Percentiles rank a stretch among this genome's conserved stretches.
These are phyloP conservation scores for Juglanconis sp. DNA, from an alignment of 2,329 filamentous ascomycete species.

Conservation along the genomic window DNA sequence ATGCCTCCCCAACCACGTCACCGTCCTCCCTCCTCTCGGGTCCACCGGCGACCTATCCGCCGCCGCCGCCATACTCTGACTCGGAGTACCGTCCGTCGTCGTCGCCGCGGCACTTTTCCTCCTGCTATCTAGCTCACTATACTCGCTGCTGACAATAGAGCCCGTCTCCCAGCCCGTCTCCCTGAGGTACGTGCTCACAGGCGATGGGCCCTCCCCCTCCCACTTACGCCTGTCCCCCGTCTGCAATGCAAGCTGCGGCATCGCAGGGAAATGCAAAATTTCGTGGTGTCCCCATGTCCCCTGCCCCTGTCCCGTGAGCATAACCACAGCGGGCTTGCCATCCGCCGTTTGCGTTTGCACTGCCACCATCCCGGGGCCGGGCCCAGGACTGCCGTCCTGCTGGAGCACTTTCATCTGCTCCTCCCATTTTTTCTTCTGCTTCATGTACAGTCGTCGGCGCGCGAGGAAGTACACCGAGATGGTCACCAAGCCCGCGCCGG, in stretches of 20 bases:
- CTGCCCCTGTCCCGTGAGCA: background rate
- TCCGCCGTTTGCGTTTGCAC: background rate
- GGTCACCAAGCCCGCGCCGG: slow-evolving; percentile 3
- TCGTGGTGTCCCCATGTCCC: background rate
- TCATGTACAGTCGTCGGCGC: slow-evolving; percentile 9
- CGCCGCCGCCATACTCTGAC: background rate
- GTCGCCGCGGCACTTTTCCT: background rate
- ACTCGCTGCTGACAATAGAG: background rate
- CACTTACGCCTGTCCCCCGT: background rate
- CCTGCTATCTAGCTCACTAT: background rate
- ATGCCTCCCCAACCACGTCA: slow-evolving; percentile 10
- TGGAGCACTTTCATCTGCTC: background rate
- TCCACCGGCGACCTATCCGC: background rate
- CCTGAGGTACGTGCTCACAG: background rate
- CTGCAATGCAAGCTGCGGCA: background rate
- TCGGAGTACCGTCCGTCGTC: background rate
- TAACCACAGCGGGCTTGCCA: background rate
- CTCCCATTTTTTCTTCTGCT: slow-evolving; percentile 5
- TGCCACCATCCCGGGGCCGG: background rate
- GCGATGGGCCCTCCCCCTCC: background rate
- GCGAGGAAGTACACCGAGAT: slow-evolving; percentile 6
- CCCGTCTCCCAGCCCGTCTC: slow-evolving; percentile 1
- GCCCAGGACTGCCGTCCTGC: background rate
- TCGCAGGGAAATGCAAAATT: background rate
- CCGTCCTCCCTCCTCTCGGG: background rate